A percentile compares a stretch with the other conserved stretches of the same genome.
Evolutionary conservation across 306 rosid species (phyloP).

Genomic region (Fragaria iinumae): DNA sequence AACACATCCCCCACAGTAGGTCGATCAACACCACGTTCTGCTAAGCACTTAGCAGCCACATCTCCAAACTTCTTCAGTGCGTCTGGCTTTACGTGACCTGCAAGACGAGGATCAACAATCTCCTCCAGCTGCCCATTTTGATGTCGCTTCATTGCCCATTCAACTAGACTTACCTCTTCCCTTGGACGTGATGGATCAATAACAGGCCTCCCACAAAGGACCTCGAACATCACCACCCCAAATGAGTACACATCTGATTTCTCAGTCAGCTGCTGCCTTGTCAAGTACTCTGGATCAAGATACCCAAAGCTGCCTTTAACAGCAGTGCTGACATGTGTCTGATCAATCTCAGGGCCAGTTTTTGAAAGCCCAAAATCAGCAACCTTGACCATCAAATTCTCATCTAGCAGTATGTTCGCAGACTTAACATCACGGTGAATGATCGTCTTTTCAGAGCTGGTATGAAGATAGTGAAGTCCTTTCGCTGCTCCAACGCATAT

Average conservation of each 20-base stretch:
- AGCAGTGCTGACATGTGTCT: constrained; percentile 66
- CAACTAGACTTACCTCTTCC: constrained; percentile 50
- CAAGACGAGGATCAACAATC: constrained; percentile 40
- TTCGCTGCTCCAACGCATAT: constrained; percentile 76
- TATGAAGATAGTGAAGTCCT: constrained; percentile 79
- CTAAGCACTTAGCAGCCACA: constrained; percentile 55
- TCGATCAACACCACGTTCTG: constrained; percentile 44
- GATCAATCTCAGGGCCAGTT: constrained; percentile 56
- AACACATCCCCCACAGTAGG: constrained; percentile 68
- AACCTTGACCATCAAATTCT: constrained; percentile 59
- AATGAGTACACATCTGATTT: constrained; percentile 76
- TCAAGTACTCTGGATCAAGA: constrained; percentile 75
- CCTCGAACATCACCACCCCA: constrained; percentile 73
- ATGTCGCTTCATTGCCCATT: constrained; percentile 47
- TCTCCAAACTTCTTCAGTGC: constrained; percentile 44
- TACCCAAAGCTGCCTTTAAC: constrained; percentile 78
- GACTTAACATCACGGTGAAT: constrained; percentile 76
- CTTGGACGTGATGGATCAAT: constrained; percentile 62
- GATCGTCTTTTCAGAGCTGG: constrained; percentile 59
- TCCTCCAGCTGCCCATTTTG: constrained; percentile 38
- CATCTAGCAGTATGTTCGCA: constrained; percentile 69
- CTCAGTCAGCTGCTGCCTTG: constrained; percentile 56
- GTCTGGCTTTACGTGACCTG: constrained; percentile 37
- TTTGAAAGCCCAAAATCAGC: constrained; percentile 76
- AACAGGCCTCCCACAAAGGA: constrained; percentile 70